These are phyloP conservation scores for Hortaea sp. DNA, from an alignment of 2,329 filamentous ascomycete genomes.

Conservation along the genomic window DNA sequence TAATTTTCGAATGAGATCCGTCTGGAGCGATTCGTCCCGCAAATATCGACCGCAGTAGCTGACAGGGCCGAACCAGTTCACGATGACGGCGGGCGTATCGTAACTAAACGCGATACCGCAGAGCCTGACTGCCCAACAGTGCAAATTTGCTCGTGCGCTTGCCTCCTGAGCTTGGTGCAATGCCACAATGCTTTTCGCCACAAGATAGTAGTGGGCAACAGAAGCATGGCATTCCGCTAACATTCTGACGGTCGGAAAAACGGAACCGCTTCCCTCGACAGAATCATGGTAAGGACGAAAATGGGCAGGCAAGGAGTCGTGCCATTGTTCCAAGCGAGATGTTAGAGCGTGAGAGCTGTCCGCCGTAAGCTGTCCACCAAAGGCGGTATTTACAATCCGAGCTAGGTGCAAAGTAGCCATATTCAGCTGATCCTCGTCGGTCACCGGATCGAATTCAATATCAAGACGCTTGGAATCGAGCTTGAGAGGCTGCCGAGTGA, in stretches of 20 bases:
- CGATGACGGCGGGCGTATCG: not conserved
- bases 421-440: not conserved
- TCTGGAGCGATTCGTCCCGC: not conserved
- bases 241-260: not conserved
- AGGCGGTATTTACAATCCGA: not conserved
- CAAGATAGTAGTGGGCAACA: not conserved
- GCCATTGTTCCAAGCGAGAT: not conserved
- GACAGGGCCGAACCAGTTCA: conserved; percentile 8
- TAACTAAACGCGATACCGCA: conserved; percentile 5
- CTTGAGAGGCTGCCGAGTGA: not conserved
- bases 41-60: conserved; percentile 3
- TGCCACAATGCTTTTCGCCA: not conserved
- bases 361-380: not conserved
- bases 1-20: conserved; percentile 4
- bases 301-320: not conserved
- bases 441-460: not conserved
- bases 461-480: not conserved
- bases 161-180: not conserved
- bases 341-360: not conserved
- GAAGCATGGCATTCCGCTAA: not conserved
- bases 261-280: not conserved
- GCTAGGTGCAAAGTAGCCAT: not conserved
- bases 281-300: not conserved
- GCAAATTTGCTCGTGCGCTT: not conserved
- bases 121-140: not conserved